Evolutionary conservation across 441 rosid genomes (phyloP).

Genomic region (Pelargonium citronellum): DNA sequence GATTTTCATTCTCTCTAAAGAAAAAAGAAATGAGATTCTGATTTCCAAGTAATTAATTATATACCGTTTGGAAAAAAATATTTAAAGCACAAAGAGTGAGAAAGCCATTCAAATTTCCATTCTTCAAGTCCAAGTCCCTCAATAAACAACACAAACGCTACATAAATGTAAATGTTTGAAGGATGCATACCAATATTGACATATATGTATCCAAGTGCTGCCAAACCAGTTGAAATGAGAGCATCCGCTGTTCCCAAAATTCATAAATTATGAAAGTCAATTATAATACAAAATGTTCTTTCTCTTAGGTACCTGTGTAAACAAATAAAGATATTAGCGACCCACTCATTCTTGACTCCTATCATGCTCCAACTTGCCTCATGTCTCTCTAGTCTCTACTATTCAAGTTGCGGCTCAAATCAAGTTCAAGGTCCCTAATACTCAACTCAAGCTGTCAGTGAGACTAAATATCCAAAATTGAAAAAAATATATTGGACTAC

Average conservation of each 20-base stretch:
- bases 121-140: neutral
- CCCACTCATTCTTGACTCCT: neutral
- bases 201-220: conserved; percentile 22
- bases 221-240: conserved; percentile 21
- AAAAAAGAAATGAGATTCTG: neutral
- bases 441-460: neutral
- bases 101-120: neutral
- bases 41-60: neutral
- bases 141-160: neutral
- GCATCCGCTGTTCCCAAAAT: conserved; percentile 20
- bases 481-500: neutral
- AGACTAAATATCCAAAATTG: too few relatives aligned
- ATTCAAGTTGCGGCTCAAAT: neutral
- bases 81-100: neutral
- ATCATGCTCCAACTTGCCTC: neutral
- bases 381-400: neutral
- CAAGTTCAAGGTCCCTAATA: neutral
- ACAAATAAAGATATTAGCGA: neutral
- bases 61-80: neutral
- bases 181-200: conserved; percentile 17
- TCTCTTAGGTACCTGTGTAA: neutral
- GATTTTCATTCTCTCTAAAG: neutral
- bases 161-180: neutral
- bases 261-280: conserved; percentile 9
- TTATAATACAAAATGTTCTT: neutral